Conservation (phyloP, 371 early-diverging fungal genomes). For the Dichotomocladium elegans region DNA sequence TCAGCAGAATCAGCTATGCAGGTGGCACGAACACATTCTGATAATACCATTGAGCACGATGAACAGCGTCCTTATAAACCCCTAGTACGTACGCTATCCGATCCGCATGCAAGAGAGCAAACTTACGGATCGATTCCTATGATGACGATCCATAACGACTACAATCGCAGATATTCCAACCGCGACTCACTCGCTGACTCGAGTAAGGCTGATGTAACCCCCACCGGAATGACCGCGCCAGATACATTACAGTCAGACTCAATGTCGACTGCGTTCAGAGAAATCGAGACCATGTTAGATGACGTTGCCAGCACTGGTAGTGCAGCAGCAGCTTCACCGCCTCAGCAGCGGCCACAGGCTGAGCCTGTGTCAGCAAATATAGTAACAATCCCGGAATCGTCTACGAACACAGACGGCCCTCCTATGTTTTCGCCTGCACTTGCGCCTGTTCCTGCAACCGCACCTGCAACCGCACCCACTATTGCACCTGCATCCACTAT, state of each 20-base stretch:
- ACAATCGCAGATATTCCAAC: background rate
- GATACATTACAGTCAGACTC: conserved; percentile 5
- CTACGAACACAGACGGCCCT: too few species aligned
- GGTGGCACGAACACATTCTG: background rate
- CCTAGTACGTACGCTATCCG: background rate
- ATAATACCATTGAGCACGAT: background rate
- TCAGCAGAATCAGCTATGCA: background rate
- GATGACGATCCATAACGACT: background rate
- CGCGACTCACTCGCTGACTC: background rate
- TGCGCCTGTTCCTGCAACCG: too few species aligned
- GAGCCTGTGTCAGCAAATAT: background rate
- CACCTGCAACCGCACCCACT: too few species aligned
- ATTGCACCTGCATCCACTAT: too few species aligned
- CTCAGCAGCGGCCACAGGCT: background rate
- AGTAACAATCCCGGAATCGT: background rate
- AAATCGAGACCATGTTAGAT: conserved; percentile 14
- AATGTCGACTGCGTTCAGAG: conserved; percentile 12
- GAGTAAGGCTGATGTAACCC: background rate
- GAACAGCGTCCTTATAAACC: background rate
- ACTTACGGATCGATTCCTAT: background rate
- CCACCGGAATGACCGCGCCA: background rate
- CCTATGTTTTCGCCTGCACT: too few species aligned
- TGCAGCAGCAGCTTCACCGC: background rate
- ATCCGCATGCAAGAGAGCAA: background rate
- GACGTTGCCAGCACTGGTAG: background rate